phyloP scores from a whole-genome alignment of 176 grass and related monocot species.

The Phoenix roebelenii region DNA sequence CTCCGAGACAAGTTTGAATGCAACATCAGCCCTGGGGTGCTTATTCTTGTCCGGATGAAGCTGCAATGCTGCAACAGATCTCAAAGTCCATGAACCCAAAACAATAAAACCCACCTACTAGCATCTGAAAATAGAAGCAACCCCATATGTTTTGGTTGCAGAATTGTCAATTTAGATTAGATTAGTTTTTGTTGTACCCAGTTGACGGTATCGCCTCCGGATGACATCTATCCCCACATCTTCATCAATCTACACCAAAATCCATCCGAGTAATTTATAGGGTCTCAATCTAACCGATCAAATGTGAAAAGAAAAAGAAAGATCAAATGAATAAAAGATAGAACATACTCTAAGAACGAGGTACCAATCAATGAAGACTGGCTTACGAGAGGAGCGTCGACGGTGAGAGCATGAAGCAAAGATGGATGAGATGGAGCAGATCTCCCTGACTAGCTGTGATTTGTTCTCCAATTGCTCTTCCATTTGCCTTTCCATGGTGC shows the following conservation, averaged over 20 bases:
- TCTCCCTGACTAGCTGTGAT: slow-evolving; percentile 19
- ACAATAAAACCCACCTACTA: too few species aligned
- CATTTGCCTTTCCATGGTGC: slow-evolving; percentile 14
- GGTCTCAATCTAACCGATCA: too few species aligned
- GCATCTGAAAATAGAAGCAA: too few species aligned
- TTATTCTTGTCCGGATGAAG: slow-evolving; percentile 97
- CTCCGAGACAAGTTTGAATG: slow-evolving; percentile 93
- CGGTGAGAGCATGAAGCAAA: slow-evolving; percentile 60
- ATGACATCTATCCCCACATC: slow-evolving; percentile 48
- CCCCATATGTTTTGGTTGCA: too few species aligned
- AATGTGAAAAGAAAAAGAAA: too few species aligned
- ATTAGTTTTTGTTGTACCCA: slow-evolving; percentile 32
- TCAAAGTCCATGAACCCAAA: too few species aligned
- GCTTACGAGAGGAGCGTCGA: slow-evolving; percentile 21
- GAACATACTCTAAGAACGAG: slow-evolving; percentile 53
- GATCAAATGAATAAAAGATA: too few species aligned
- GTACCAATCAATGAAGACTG: slow-evolving; percentile 86
- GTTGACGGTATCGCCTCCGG: slow-evolving; percentile 47
- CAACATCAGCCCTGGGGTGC: slow-evolving; percentile 73
- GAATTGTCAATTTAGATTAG: too few species aligned
- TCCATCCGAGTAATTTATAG: too few species aligned
- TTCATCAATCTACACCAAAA: slow-evolving; percentile 36
- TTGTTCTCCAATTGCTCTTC: slow-evolving; percentile 25
- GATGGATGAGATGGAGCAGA: slow-evolving; percentile 43
- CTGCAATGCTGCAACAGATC: slow-evolving; percentile 49